Evolutionary conservation across 1,284 basidiomycete species (phyloP).

Genomic region (Microbotryum silenes-acaulis): DNA sequence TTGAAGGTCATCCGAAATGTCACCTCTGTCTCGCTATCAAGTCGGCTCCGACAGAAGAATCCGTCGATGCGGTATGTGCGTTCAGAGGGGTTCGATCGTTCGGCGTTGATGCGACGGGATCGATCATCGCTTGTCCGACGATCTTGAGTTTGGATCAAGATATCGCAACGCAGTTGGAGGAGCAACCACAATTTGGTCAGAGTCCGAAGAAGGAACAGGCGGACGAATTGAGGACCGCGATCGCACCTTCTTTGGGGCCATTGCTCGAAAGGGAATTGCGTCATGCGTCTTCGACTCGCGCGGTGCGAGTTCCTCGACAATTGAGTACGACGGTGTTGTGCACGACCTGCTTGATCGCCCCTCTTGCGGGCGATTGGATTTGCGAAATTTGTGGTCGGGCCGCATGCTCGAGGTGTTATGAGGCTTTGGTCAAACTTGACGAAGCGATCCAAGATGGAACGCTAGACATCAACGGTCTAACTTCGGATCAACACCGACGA

Average conservation of each 20-base stretch:
- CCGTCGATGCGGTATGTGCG: constrained; percentile 12
- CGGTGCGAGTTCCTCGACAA: constrained; percentile 65
- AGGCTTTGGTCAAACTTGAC: constrained; percentile 48
- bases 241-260: constrained; percentile 61
- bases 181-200: constrained; percentile 3
- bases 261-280: constrained; percentile 60
- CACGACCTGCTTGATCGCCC: constrained; percentile 52
- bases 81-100: constrained; percentile 21
- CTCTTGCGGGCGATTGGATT: constrained; percentile 83
- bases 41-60: not conserved
- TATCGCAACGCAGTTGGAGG: not conserved
- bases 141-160: constrained; percentile 2
- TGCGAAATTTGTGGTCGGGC: constrained; percentile 81
- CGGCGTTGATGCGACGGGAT: constrained; percentile 9
- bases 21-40: constrained; percentile 21
- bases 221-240: constrained; percentile 45
- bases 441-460: no score
- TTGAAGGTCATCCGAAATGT: constrained; percentile 19
- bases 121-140: constrained; percentile 4
- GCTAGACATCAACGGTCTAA: not conserved
- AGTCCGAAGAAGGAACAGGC: constrained; percentile 35
- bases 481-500: constrained; percentile 12
- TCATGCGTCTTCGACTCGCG: constrained; percentile 55
- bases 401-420: constrained; percentile 73
- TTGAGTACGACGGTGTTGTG: constrained; percentile 46